These are phyloP conservation scores for Soucietia sequanensis DNA, from an alignment of 805 yeast species.

Conservation along the genomic window DNA sequence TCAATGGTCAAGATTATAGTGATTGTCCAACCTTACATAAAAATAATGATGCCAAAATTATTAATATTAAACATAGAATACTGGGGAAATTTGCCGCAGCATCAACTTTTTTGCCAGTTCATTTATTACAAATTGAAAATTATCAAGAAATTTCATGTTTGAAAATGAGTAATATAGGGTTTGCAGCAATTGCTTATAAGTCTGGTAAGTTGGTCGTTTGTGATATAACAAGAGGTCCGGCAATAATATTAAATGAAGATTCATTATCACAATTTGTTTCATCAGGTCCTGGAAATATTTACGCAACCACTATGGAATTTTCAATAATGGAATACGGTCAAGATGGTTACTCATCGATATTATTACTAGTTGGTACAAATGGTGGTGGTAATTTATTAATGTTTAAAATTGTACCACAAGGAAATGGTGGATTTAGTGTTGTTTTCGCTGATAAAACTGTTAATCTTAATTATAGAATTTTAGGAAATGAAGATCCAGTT, in stretches of 20 bases:
- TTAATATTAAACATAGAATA: conserved; percentile 56
- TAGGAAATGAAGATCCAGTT: conserved; percentile 41
- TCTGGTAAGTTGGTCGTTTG: conserved; percentile 73
- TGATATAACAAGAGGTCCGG: conserved; percentile 75
- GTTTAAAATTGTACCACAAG: conserved; percentile 63
- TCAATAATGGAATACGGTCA: conserved; percentile 66
- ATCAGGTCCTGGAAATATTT: conserved; percentile 28
- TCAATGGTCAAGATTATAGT: conserved; percentile 21
- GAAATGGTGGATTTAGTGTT: conserved; percentile 59
- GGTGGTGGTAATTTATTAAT: conserved; percentile 65
- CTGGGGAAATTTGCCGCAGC: conserved; percentile 37
- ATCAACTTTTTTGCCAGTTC: conserved; percentile 33
- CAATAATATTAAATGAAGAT: conserved; percentile 50
- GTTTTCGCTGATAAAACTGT: conserved; percentile 45
- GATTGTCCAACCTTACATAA: conserved; percentile 29
- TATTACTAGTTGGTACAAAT: conserved; percentile 74
- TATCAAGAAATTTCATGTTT: conserved; percentile 54
- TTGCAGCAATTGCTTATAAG: conserved; percentile 75
- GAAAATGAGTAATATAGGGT: conserved; percentile 73
- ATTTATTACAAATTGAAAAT: conserved; percentile 33
- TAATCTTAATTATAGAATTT: conserved; percentile 32
- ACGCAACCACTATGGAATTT: conserved; percentile 66
- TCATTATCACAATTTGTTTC: conserved; percentile 26
- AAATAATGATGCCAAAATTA: conserved; percentile 34
- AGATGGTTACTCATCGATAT: conserved; percentile 69